Conservation (phyloP, 805 yeast species). For the Ogataea zsoltii region DNA sequence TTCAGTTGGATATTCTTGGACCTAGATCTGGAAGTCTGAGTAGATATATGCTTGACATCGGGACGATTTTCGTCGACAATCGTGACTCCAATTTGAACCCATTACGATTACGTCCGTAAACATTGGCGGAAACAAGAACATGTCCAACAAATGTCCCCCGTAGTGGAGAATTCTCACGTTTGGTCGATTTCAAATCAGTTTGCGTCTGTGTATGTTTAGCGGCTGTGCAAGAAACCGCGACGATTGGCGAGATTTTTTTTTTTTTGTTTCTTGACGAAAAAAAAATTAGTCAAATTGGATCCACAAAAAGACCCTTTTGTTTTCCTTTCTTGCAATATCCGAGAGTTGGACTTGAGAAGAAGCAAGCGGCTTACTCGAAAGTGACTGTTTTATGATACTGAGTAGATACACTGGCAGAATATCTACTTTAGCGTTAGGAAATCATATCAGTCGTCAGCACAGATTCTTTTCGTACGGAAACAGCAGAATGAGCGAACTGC, state of each 20-base stretch:
- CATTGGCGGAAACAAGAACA: too few relatives aligned
- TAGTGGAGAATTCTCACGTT: too few relatives aligned
- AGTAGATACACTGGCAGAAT: constrained; percentile 18
- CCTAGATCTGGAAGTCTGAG: too few relatives aligned
- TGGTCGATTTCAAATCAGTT: too few relatives aligned
- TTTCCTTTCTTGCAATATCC: background rate
- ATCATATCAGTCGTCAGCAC: constrained; percentile 5
- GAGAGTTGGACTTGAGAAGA: background rate
- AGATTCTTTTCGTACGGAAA: constrained; percentile 13
- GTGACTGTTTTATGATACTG: constrained; percentile 27
- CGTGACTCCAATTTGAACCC: too few relatives aligned
- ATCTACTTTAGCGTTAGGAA: constrained; percentile 13
- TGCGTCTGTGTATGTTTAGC: too few relatives aligned
- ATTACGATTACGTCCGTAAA: too few relatives aligned
- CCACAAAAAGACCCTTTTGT: background rate
- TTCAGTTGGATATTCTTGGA: too few relatives aligned
- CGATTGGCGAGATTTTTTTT: background rate
- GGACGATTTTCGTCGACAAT: too few relatives aligned
- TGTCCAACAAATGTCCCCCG: too few relatives aligned
- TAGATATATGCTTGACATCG: too few relatives aligned
- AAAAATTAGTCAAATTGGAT: background rate
- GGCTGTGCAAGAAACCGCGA: too few relatives aligned
- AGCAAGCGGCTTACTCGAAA: constrained; percentile 3
- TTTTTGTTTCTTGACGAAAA: background rate
- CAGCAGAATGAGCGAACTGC: constrained; percentile 30